Conservation (phyloP, 495 filamentous ascomycete genomes). For the Tuber indicum region DNA sequence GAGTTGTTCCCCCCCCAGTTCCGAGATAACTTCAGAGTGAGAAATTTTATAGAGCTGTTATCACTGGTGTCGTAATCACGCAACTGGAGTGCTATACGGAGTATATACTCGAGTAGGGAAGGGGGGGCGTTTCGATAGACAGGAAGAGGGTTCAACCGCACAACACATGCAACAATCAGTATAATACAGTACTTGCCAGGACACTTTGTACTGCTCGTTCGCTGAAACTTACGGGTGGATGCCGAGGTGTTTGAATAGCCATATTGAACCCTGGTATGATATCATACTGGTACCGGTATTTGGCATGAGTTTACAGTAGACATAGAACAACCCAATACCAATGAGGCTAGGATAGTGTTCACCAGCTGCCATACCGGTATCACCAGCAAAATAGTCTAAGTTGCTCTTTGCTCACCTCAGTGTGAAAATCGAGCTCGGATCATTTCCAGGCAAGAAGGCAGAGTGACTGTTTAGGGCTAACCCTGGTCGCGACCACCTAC, state of each 20-base stretch:
- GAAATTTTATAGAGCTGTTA: neutral
- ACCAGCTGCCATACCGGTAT: neutral
- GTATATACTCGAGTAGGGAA: no score
- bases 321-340: neutral
- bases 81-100: neutral
- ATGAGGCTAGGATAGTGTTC: neutral
- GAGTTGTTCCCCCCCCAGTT: no score
- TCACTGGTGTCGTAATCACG: neutral
- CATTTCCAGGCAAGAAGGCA: neutral
- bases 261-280: neutral
- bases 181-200: no score
- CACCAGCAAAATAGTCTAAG: neutral
- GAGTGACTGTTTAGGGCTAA: slow-evolving; percentile 2
- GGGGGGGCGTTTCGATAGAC: neutral
- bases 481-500: neutral
- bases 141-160: neutral
- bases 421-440: neutral
- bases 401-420: neutral
- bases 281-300: neutral
- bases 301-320: neutral
- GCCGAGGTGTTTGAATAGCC: neutral
- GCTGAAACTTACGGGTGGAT: neutral
- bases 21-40: neutral
- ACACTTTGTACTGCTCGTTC: no score
- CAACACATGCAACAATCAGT: neutral